Conservation (phyloP, 2,329 filamentous ascomycete species). For the Trichoderma hamatum region DNA sequence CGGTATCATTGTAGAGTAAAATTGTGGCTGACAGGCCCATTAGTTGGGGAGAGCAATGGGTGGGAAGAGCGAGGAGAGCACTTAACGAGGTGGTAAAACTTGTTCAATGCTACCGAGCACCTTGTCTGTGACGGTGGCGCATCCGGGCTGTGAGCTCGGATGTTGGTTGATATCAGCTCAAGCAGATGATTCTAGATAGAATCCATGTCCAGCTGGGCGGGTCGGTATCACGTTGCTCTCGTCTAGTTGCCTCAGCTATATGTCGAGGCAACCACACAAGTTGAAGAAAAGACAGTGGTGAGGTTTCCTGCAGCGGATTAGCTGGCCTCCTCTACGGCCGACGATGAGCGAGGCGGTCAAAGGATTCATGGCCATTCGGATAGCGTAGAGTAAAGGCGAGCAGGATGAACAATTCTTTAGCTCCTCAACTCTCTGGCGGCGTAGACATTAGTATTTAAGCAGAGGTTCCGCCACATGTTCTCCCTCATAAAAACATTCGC, state of each 20-base stretch:
- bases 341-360: constrained; percentile 24
- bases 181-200: constrained; percentile 2
- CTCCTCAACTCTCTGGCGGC: no score
- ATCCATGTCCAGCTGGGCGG: constrained; percentile 23
- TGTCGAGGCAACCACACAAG: constrained; percentile 26
- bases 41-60: background rate
- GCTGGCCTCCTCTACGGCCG: constrained; percentile 4
- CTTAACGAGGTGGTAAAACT: constrained; percentile 24
- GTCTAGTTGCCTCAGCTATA: constrained; percentile 24
- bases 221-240: constrained; percentile 27
- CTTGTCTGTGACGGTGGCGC: constrained; percentile 20
- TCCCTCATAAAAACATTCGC: background rate
- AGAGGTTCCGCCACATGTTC: background rate
- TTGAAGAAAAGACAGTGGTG: constrained; percentile 11
- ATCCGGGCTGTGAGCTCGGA: background rate
- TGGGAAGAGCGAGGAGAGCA: background rate
- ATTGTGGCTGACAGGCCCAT: background rate
- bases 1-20: background rate
- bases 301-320: constrained; percentile 26
- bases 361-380: constrained; percentile 1
- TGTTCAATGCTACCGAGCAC: constrained; percentile 23
- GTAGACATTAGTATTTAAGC: constrained; percentile 2
- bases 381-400: background rate
- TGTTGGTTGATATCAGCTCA: background rate
- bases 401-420: background rate